Evolutionary conservation across 139 green algal species (phyloP), one percentile per base, ranked within the genome.

Genomic region (Bryopsis sp.): DNA sequence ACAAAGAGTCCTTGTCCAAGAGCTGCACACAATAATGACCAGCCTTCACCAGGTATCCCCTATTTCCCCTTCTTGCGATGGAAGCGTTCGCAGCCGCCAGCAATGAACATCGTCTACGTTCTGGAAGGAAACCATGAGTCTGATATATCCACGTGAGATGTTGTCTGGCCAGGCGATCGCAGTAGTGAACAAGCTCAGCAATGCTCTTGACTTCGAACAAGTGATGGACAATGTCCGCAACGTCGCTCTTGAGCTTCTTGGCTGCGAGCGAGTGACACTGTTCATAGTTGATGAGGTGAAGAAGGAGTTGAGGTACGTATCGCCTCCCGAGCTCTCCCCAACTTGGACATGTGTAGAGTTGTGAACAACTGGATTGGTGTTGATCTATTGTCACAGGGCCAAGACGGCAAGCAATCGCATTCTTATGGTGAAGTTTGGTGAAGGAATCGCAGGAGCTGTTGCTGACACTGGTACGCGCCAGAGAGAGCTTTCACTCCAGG

Each of bases 261-360:
- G 80, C 19, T 89, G 83, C 36, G 81, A 87, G 26, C 67, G 71
- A 2, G 79, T 87, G 2, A 87, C 77, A 0, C 67, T 86, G 38
- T 89, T 89, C 66, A 71, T 87, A 0, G 70, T 89, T 2, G 79
- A 85, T 43, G 70, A 77, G 6, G 31, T 63, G 5, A 58, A 73
- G 3, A 50, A 62, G 2, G 81, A 89, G 64, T 79, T 87, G 28
- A 80, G 81, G 78, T 82, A 11, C 7, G 58, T 46, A 2, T 54
- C 43, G 15, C 11, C 11, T 54, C 43, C 43, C 11, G 43, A 54
- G 19, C 43, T 54, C 19, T 54, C 19, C 43, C 11, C 15, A 54
- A 54, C 19, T 54, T 54, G 43, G 19, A 19, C 19, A 54, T 11
- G 43, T 54, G 43, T 54, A 54, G 15, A 54, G 43, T 26, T 54